Percentiles rank a stretch among this genome's conserved stretches.
phyloP scores from a whole-genome alignment of 2,329 filamentous ascomycete genomes.

The Diaporthe sp. region DNA sequence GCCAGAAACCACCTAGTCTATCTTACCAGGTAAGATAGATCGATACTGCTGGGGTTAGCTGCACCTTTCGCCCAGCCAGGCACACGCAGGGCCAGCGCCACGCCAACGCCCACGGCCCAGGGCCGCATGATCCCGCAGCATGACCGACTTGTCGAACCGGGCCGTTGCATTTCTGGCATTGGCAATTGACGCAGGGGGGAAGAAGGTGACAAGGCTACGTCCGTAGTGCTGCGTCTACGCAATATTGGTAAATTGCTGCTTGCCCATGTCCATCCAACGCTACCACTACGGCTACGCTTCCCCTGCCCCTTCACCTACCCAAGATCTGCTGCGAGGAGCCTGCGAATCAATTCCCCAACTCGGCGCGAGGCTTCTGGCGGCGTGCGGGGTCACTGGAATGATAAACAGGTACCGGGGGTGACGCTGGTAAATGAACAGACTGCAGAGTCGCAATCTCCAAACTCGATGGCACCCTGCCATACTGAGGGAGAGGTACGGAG shows the following conservation, averaged over 20 bases:
- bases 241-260: background rate
- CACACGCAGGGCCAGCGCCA: background rate
- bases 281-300: background rate
- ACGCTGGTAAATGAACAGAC: background rate
- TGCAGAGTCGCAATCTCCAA: conserved; percentile 21
- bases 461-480: conserved; percentile 9
- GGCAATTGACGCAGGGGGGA: conserved; percentile 8
- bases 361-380: background rate
- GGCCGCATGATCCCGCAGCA: conserved; percentile 27
- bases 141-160: conserved; percentile 21
- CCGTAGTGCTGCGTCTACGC: background rate
- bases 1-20: background rate
- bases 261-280: background rate
- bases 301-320: background rate
- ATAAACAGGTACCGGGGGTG: conserved; percentile 8
- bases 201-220: background rate
- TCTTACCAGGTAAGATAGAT: background rate
- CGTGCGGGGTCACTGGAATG: background rate
- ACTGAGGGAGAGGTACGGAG: background rate
- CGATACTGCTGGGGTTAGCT: background rate
- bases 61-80: background rate
- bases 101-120: background rate
- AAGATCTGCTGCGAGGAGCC: background rate
- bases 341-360: conserved; percentile 26
- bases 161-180: conserved; percentile 27